Conservation (phyloP, 331 rosid species). For the Pyracantha coccinea region DNA sequence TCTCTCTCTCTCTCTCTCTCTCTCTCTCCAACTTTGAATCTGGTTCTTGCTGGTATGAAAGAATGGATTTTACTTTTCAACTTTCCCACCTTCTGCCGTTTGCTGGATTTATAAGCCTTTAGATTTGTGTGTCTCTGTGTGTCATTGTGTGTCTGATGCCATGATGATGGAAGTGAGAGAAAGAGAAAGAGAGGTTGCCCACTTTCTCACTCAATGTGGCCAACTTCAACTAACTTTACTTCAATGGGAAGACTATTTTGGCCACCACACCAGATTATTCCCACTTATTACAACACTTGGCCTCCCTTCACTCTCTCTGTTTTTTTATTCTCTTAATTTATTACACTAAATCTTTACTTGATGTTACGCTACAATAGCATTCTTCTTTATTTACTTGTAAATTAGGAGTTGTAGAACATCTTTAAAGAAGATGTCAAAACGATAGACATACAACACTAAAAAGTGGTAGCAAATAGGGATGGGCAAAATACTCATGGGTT, state of each 20-base stretch:
- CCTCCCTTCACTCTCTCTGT: background rate
- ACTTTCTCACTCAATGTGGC: slow-evolving; percentile 90
- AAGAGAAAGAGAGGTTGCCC: slow-evolving; percentile 38
- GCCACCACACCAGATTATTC: slow-evolving; percentile 21
- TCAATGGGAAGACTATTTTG: slow-evolving; percentile 79
- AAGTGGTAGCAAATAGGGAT: no score
- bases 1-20: background rate
- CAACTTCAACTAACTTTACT: slow-evolving; percentile 90
- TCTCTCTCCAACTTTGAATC: slow-evolving; percentile 31
- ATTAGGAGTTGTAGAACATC: no score
- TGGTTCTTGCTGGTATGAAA: slow-evolving; percentile 34
- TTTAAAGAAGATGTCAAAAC: no score
- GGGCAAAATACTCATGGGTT: no score
- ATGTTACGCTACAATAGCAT: no score
- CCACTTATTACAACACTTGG: slow-evolving; percentile 24
- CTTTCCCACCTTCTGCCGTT: slow-evolving; percentile 63
- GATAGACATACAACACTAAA: no score
- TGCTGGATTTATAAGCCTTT: slow-evolving; percentile 40
- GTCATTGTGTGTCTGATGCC: slow-evolving; percentile 26
- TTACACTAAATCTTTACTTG: background rate
- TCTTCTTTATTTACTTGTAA: no score
- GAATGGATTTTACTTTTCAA: slow-evolving; percentile 17
- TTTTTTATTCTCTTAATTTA: background rate
- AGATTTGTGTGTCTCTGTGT: slow-evolving; percentile 20
- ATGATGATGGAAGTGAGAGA: slow-evolving; percentile 30